phyloP scores from a whole-genome alignment of 805 yeast genomes.

The Suhomyces vadensis region DNA sequence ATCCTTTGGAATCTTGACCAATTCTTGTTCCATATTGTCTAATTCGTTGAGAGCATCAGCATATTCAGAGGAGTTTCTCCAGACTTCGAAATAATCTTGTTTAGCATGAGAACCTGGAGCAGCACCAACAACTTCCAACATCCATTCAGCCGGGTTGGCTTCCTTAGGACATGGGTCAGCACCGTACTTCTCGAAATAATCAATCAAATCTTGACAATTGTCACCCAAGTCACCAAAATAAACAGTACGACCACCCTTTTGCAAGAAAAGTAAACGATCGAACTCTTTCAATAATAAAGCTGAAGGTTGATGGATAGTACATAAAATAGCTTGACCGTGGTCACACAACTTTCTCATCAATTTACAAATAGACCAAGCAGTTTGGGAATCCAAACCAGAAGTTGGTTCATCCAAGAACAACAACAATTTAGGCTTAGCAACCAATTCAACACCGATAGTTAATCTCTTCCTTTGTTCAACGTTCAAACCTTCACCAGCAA shows the following conservation, averaged over 20 bases:
- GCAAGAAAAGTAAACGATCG: slow-evolving; percentile 63
- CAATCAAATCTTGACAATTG: slow-evolving; percentile 27
- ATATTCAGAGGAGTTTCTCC: slow-evolving; percentile 71
- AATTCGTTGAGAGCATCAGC: slow-evolving; percentile 59
- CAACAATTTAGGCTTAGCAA: slow-evolving; percentile 40
- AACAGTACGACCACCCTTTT: slow-evolving; percentile 52
- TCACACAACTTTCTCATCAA: slow-evolving; percentile 42
- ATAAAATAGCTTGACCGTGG: slow-evolving; percentile 43
- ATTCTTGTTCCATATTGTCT: slow-evolving; percentile 62
- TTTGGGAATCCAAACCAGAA: slow-evolving; percentile 45
- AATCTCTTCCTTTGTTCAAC: slow-evolving; percentile 44
- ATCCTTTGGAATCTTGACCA: slow-evolving; percentile 28
- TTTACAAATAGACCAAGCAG: slow-evolving; percentile 45
- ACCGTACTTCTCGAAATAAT: slow-evolving; percentile 40
- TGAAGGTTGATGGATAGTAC: slow-evolving; percentile 84
- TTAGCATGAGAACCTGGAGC: slow-evolving; percentile 77
- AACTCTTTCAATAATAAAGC: slow-evolving; percentile 76
- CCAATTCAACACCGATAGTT: slow-evolving; percentile 44
- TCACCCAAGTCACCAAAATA: slow-evolving; percentile 42
- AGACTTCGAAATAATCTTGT: slow-evolving; percentile 73
- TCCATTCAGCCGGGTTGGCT: slow-evolving; percentile 67
- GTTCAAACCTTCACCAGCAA: slow-evolving; percentile 39
- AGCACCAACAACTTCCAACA: slow-evolving; percentile 83
- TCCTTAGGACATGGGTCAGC: slow-evolving; percentile 40
- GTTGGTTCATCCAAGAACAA: slow-evolving; percentile 46